A percentile compares a stretch with the other conserved stretches of the same genome.
Conservation (phyloP, 164 flowering plant species). For the Sedum album region DNA sequence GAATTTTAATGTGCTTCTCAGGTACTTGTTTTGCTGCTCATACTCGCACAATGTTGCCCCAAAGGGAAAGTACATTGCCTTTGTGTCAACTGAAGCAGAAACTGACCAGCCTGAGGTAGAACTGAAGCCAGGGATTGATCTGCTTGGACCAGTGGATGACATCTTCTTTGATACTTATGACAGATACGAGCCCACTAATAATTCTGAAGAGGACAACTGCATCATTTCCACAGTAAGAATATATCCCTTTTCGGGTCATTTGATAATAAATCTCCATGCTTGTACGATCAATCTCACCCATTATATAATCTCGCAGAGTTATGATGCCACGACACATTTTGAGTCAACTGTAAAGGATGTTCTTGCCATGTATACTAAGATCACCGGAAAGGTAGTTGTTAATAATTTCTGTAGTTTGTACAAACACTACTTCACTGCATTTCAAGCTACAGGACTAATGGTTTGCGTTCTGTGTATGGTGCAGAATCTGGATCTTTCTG, state of each 20-base stretch:
- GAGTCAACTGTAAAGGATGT: conserved; percentile 77
- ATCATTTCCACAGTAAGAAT: conserved; percentile 72
- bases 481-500: conserved; percentile 60
- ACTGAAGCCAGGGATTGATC: conserved; percentile 79
- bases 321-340: conserved; percentile 78
- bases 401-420: background rate
- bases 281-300: background rate
- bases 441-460: background rate
- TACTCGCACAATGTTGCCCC: conserved; percentile 96
- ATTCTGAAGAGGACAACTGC: conserved; percentile 51
- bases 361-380: conserved; percentile 55
- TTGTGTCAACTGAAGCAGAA: conserved; percentile 89
- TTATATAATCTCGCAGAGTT: conserved; percentile 59
- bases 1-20: conserved; percentile 13
- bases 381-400: conserved; percentile 98
- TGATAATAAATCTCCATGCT: background rate
- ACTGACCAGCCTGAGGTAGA: conserved; percentile 80
- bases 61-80: conserved; percentile 88
- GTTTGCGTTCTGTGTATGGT: conserved; percentile 8
- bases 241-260: background rate
- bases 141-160: conserved; percentile 87
- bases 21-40: conserved; percentile 95
- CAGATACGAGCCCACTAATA: conserved; percentile 68
- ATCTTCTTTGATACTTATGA: conserved; percentile 78
- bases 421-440: background rate